Evolutionary conservation across 495 filamentous ascomycete genomes (phyloP), one percentile per base, ranked within the genome.

Genomic region (Penicillium samsonianum): DNA sequence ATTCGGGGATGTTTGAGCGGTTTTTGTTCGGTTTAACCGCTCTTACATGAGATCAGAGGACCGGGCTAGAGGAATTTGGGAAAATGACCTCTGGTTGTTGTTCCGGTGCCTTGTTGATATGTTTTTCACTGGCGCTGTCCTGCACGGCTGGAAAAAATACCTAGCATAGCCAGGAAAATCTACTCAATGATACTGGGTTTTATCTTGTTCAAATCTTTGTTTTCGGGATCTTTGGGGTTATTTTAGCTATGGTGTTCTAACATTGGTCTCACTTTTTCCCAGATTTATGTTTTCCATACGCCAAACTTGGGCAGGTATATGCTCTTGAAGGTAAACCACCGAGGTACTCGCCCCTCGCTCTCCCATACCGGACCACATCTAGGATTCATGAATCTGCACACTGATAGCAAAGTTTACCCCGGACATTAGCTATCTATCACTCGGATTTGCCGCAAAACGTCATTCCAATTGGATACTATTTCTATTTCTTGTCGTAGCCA

Each of bases 261-360:
- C 17, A 17, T 48, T 31, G 26, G n/a, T 48, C 45, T 41, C 23
- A 31, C 11, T 9, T 33, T 43, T 43, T 14, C n/a, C 10, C 23
- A 47, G 25, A 28, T 7, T 17, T 3, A 88, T 88, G 80, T 54
- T 82, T 80, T 23, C 35, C 35, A 17, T 52, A 42, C 26, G 38
- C 22, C 23, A 38, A 14, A 26, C 16, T 26, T n/a, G 17, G 11
- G 22, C 37, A 26, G 28, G 31, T 25, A 40, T 26, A 10, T 17
- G 35, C 35, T 38, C 14, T 38, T 4, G 10, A 42, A 42, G 20
- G 40, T 55, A 17, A 23, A 46, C 17, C 17, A 23, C 3, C 12
- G 20, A 26, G 23, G 23, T 14, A 14, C 19, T 23, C 14, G 16
- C 23, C 14, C 23, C 43, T 40, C n/a, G n/a, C 5, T 46, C 14